A percentile compares a stretch with the other conserved stretches of the same genome.
These are phyloP conservation scores for Knoxdaviesia capensis DNA, from an alignment of 2,329 filamentous ascomycete species.

Conservation along the genomic window DNA sequence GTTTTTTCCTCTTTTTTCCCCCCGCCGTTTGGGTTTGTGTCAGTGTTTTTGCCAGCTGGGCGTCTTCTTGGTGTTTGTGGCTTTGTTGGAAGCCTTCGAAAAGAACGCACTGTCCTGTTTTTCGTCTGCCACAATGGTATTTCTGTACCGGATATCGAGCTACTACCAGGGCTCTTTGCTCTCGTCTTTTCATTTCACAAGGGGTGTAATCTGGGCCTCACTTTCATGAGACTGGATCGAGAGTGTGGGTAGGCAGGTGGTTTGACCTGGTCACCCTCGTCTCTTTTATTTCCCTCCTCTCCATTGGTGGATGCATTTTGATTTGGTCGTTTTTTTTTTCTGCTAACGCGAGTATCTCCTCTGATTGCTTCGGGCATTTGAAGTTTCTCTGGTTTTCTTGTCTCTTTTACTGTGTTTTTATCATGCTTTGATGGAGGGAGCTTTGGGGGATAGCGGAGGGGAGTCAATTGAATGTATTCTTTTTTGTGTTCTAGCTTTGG, in stretches of 20 bases:
- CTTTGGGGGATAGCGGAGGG: not conserved
- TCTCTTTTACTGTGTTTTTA: not conserved
- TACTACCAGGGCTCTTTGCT: too few species aligned
- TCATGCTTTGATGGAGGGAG: not conserved
- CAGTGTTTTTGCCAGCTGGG: too few species aligned
- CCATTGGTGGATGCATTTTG: too few species aligned
- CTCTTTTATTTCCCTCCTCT: not conserved
- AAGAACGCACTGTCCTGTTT: too few species aligned
- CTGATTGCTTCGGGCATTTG: not conserved
- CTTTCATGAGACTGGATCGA: too few species aligned
- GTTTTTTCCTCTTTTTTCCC: not conserved
- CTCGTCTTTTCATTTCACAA: too few species aligned
- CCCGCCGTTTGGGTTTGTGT: not conserved
- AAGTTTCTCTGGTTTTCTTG: not conserved
- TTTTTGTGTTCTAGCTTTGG: not conserved
- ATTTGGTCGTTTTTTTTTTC: not conserved
- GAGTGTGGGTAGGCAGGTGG: too few species aligned
- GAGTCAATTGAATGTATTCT: not conserved
- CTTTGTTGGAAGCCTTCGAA: too few species aligned
- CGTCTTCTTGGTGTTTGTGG: too few species aligned
- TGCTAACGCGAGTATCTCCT: not conserved
- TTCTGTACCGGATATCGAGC: too few species aligned
- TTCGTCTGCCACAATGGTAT: too few species aligned
- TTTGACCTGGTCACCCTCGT: not conserved
- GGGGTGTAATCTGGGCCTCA: too few species aligned